These are phyloP conservation scores for Trichothecium roseum DNA, from an alignment of 2,329 filamentous ascomycete species.

Conservation along the genomic window DNA sequence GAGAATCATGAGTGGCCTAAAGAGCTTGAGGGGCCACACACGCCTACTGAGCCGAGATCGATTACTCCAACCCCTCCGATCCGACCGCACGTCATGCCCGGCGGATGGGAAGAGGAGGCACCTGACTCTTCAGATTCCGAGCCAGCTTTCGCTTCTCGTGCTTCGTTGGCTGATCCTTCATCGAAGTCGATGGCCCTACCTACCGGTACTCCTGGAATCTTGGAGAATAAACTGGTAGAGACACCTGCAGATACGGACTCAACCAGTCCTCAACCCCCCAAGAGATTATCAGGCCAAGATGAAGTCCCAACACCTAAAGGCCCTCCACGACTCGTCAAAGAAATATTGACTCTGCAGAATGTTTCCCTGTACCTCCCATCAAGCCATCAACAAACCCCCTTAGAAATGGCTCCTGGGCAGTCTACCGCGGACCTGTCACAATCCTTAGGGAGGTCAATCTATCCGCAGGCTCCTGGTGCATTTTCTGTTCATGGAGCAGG, in stretches of 20 bases:
- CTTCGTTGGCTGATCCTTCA: too few species aligned
- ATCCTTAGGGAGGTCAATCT: constrained; percentile 25
- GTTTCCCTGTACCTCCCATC: constrained; percentile 47
- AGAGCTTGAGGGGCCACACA: neutral
- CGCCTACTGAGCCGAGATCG: neutral
- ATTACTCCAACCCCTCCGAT: neutral
- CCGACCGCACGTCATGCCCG: constrained; percentile 32
- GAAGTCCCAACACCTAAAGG: constrained; percentile 36
- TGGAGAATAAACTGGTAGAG: too few species aligned
- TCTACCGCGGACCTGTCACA: constrained; percentile 16
- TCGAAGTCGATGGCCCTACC: neutral
- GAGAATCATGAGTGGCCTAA: neutral
- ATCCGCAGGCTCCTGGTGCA: constrained; percentile 48
- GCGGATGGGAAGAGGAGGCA: constrained; percentile 36
- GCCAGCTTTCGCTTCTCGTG: neutral
- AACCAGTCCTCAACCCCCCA: constrained; percentile 1
- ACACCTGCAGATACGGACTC: too few species aligned
- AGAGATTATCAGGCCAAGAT: constrained; percentile 5
- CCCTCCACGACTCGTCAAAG: constrained; percentile 43
- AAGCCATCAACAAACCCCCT: constrained; percentile 31
- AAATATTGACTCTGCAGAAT: constrained; percentile 37
- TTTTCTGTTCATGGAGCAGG: constrained; percentile 39
- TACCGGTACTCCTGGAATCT: constrained; percentile 2
- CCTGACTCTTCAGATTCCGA: neutral
- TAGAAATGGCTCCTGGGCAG: constrained; percentile 18